These are phyloP conservation scores for Saccharum spontaneum DNA, from an alignment of 176 grass and related monocot species.

Conservation along the genomic window DNA sequence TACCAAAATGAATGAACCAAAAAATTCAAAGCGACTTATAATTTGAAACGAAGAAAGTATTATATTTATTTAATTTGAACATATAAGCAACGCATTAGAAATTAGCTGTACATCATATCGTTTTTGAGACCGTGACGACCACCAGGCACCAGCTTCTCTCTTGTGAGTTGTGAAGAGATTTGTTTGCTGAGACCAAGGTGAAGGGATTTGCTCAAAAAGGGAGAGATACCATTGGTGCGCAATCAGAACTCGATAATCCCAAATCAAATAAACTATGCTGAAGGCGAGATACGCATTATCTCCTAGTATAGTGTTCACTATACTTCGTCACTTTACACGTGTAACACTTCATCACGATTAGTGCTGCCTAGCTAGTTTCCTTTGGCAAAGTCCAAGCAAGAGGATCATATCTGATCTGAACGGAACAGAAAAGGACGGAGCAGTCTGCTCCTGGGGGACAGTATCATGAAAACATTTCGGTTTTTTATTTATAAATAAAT, in stretches of 20 bases:
- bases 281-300: background rate
- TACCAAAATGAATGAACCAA: no score
- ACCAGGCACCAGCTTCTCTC: background rate
- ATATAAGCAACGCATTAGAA: background rate
- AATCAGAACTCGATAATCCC: background rate
- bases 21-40: no score
- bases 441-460: no score
- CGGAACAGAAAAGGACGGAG: no score
- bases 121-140: background rate
- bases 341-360: background rate
- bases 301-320: conserved; percentile 1
- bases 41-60: no score
- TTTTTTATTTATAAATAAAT: background rate
- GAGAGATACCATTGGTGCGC: background rate
- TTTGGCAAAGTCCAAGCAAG: no score
- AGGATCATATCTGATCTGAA: no score
- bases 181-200: background rate
- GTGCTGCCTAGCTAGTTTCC: background rate
- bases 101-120: background rate
- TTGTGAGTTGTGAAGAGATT: background rate
- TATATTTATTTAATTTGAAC: background rate
- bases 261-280: background rate
- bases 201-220: background rate
- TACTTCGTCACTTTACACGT: conserved; percentile 32
- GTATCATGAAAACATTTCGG: background rate